Percentiles rank a stretch among this genome's conserved stretches.
These are phyloP conservation scores for Saururus chinensis DNA, from an alignment of 164 flowering plant genomes.

Conservation along the genomic window DNA sequence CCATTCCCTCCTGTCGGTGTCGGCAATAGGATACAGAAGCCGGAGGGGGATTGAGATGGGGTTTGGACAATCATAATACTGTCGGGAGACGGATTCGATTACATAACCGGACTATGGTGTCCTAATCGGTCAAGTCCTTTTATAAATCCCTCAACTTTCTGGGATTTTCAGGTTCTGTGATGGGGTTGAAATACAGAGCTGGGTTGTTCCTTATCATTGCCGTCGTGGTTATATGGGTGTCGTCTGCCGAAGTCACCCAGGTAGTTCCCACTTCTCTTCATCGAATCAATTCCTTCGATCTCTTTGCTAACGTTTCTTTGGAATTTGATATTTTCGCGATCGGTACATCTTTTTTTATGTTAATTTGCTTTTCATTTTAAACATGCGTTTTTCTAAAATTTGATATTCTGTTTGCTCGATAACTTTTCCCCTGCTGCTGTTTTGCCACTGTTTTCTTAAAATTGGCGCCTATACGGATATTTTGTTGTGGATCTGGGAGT, in stretches of 20 bases:
- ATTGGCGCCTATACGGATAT: too few species aligned
- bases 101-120: neutral
- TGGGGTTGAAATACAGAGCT: constrained; percentile 81
- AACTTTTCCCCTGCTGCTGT: too few species aligned
- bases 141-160: too few species aligned
- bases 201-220: constrained; percentile 68
- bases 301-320: neutral
- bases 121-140: neutral
- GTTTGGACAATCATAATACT: too few species aligned
- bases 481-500: too few species aligned
- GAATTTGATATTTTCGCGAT: too few species aligned
- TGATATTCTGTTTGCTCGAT: too few species aligned
- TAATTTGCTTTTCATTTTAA: neutral
- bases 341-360: neutral
- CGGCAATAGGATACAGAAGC: too few species aligned
- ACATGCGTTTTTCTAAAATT: neutral
- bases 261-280: constrained; percentile 17
- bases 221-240: constrained; percentile 88
- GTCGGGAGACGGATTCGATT: neutral
- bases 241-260: constrained; percentile 98
- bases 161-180: constrained; percentile 8
- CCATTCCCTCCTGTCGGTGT: too few species aligned
- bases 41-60: too few species aligned
- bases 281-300: neutral
- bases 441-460: too few species aligned